phyloP scores from a whole-genome alignment of 176 grass and related monocot genomes.

The Carex myosuroides region DNA sequence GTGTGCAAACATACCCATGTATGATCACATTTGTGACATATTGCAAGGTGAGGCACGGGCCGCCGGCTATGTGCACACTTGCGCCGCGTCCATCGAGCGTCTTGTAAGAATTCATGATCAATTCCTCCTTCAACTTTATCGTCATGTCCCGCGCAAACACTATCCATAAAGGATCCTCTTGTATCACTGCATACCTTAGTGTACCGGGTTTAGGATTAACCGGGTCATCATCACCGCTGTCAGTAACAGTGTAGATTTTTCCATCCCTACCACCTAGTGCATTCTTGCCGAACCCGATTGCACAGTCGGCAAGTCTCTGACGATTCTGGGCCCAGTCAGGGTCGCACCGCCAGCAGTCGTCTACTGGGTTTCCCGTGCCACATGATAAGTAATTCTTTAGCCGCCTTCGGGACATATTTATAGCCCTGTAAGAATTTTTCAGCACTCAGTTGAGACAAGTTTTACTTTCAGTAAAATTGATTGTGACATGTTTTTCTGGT shows the following conservation, averaged over 20 bases:
- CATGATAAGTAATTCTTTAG: conserved; percentile 14
- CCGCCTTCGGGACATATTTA: conserved; percentile 3
- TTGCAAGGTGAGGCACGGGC: conserved; percentile 21
- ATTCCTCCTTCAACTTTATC: conserved; percentile 21
- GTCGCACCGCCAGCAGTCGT: conserved; percentile 21
- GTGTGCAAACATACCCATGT: conserved; percentile 13
- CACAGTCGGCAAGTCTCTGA: conserved; percentile 17
- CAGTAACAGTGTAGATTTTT: neutral
- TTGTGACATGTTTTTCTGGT: neutral
- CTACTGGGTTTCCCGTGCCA: conserved; percentile 3
- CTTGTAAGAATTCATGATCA: conserved; percentile 26
- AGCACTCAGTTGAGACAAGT: neutral
- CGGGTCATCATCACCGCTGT: conserved; percentile 4
- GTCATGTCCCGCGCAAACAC: conserved; percentile 20
- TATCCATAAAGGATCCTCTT: conserved; percentile 23
- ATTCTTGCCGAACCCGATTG: conserved; percentile 24
- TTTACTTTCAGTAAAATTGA: neutral
- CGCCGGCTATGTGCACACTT: conserved; percentile 16
- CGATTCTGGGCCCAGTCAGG: conserved; percentile 10
- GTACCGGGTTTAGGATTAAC: conserved; percentile 18
- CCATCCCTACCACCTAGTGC: conserved; percentile 6
- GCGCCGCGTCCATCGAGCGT: conserved; percentile 11
- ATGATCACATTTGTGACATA: conserved; percentile 28
- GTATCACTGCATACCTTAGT: conserved; percentile 25
- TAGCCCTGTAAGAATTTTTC: conserved; percentile 3